A percentile compares a stretch with the other conserved stretches of the same genome.
phyloP scores from a whole-genome alignment of 2,329 filamentous ascomycete genomes.

The Neofusicoccum laricinum region DNA sequence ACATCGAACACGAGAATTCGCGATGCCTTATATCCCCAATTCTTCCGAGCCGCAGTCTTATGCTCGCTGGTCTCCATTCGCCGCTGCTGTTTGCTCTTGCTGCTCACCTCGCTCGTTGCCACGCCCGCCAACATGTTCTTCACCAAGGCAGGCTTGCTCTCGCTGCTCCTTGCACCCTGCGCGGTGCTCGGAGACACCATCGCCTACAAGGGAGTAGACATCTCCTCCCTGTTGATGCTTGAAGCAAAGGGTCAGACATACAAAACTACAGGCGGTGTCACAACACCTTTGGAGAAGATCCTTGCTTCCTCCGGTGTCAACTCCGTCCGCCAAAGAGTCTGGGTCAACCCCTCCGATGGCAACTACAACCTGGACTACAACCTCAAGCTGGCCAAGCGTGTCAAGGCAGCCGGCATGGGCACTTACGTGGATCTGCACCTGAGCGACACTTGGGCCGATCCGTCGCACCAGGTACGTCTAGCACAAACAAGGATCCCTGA shows the following conservation, averaged over 20 bases:
- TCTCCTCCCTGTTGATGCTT: conserved; percentile 64
- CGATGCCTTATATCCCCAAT: background rate
- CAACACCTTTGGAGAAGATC: conserved; percentile 60
- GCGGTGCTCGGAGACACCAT: conserved; percentile 30
- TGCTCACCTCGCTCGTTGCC: background rate
- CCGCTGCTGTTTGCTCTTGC: background rate
- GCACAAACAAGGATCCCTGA: conserved; percentile 12
- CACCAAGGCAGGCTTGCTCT: background rate
- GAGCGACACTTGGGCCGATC: conserved; percentile 71
- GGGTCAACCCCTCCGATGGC: conserved; percentile 58
- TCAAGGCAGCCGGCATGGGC: conserved; percentile 59
- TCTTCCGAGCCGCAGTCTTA: background rate
- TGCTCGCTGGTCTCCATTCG: background rate
- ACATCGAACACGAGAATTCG: background rate
- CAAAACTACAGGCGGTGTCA: conserved; percentile 54
- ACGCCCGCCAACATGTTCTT: background rate
- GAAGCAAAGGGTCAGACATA: conserved; percentile 62
- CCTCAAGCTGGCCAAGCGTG: conserved; percentile 61
- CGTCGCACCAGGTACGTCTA: conserved; percentile 51
- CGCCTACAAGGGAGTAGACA: conserved; percentile 66
- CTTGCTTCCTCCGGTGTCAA: conserved; percentile 63
- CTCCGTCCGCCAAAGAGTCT: conserved; percentile 67
- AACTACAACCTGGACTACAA: conserved; percentile 70
- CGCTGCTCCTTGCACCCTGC: background rate
- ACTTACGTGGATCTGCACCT: conserved; percentile 66